phyloP scores from a whole-genome alignment of 306 rosid genomes.

The Lathyrus tuberosus region DNA sequence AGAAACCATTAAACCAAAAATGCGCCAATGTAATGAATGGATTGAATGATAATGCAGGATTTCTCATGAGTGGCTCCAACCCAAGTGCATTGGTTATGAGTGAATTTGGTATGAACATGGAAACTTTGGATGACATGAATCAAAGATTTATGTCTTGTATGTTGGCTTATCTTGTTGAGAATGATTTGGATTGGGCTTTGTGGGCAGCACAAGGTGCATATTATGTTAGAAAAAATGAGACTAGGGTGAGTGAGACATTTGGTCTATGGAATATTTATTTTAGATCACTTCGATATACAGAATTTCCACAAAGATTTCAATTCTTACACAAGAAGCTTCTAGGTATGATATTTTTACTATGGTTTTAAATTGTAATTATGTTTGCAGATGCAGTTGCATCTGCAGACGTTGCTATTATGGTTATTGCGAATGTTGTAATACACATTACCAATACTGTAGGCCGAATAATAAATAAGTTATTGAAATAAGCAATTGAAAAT shows the following conservation, averaged over 20 bases:
- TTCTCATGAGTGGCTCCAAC: slow-evolving; percentile 28
- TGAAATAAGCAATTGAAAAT: too few species aligned
- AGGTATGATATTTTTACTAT: slow-evolving; percentile 31
- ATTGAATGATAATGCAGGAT: slow-evolving; percentile 37
- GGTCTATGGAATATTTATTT: slow-evolving; percentile 36
- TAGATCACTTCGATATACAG: slow-evolving; percentile 34
- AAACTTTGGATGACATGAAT: not conserved
- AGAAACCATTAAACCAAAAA: slow-evolving; percentile 33
- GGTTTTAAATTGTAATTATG: not conserved
- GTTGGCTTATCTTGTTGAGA: slow-evolving; percentile 26
- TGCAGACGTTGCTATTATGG: too few species aligned
- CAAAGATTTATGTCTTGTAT: slow-evolving; percentile 43
- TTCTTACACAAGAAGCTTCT: slow-evolving; percentile 35
- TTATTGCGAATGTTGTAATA: too few species aligned
- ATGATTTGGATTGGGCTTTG: slow-evolving; percentile 49
- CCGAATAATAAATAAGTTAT: too few species aligned
- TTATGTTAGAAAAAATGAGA: slow-evolving; percentile 2
- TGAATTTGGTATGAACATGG: slow-evolving; percentile 45
- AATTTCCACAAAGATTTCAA: slow-evolving; percentile 38
- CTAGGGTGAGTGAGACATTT: slow-evolving; percentile 23
- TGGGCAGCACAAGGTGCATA: slow-evolving; percentile 54
- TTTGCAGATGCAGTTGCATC: too few species aligned
- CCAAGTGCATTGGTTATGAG: slow-evolving; percentile 36
- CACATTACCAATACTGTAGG: too few species aligned
- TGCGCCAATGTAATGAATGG: slow-evolving; percentile 33